Base-by-base conservation (phyloP, 768 basidiomycete species). In the Tricholoma flavovirens region DNA sequence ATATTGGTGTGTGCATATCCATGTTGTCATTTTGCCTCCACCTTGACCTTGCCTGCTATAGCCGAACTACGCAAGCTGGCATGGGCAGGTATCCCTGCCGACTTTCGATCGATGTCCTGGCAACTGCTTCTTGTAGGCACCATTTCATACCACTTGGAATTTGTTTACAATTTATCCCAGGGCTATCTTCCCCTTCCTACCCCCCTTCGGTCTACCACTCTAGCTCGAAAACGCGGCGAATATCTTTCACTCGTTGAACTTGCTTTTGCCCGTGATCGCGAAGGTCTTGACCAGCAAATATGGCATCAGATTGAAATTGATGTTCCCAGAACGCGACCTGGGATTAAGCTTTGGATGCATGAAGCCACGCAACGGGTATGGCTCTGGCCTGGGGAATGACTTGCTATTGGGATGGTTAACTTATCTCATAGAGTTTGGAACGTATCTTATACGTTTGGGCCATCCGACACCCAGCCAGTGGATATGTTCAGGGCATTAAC, bases 271-370 rank as follows among this genome's bases (percentile, higher is more conserved):
- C 81, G 90, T 36, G 93, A 93, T 56, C 81, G 83, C 29, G 86
- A 89, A 55, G 86, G 89, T 0, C 79, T 96, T 29, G 96, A 99
- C 70, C 93, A 94, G 64, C 90, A 92, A 71, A 96, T 98, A 67
- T 98, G 97, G 97, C 97, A 98, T 72, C 97, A 99, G 71, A 98
- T 98, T 63, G 93, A 93, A 66, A 98, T 98, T 57, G 97, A 99
- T 65, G 96, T 98, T 5, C 97, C 97, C 10, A 79, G 97, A 53
- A 99, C 97, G 36, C 75, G 95, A 50, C 95, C 97, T 15, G 94
- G 95, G 19, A 86, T 96, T 10, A 80, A 76, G 33, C 72, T 99
- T 19, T 99, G 97, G 97, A 89, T 91, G 84, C 85, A 91, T 63
- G 84, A 77, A 24, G 82, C 83, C 17, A 95, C 97, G 3, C 97